Base-by-base conservation (phyloP, 1,139 yeast species). In the Blastobotrys elegans region DNA sequence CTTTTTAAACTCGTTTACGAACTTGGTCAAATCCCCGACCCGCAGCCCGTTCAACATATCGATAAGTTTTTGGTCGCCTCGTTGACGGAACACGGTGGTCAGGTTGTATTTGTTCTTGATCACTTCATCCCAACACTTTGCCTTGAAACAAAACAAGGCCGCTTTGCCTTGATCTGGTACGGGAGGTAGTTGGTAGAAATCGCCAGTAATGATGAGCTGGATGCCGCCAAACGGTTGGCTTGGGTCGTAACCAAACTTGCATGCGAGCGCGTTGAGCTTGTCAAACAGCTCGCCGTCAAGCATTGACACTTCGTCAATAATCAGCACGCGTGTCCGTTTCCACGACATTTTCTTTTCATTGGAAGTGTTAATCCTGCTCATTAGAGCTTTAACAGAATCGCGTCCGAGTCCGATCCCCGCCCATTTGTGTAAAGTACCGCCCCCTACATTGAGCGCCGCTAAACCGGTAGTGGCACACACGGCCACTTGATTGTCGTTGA, bases 371-470 rank as follows among this genome's bases (percentile, higher is more conserved):
- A 46, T 22, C 24, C 24, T 30, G 2, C 8, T 27, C 2, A 31
- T 22, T 14, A 46, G 27, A 5, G 11, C 14, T 30, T 30, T 38
- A 2, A 16, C 27, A 1, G 30, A 4, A 13, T 41, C 48, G n/a
- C 67, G 67, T 4, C 90, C 96, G 17, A 86, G 63, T 0, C 96
- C 96, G 46, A 88, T 74, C 1, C 92, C 88, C 1, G 92, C 75
- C 70, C 82, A 86, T 54, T 84, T 73, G 62, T 87, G 92, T 32
- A 89, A 68, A 0, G 97, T 89, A 32, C 74, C 76, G 16, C 97
- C 97, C 1, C 89, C 92, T 56, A 89, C 82, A 58, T 84, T 87
- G 38, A 86, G 79, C 0, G 96, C 96, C 0, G 97, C 97, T 56
- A 89, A 31, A 14, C 50, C 50, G 2, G 97, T 89, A 0, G 96